phyloP scores from a whole-genome alignment of 306 rosid species.

The Albizia julibrissin region DNA sequence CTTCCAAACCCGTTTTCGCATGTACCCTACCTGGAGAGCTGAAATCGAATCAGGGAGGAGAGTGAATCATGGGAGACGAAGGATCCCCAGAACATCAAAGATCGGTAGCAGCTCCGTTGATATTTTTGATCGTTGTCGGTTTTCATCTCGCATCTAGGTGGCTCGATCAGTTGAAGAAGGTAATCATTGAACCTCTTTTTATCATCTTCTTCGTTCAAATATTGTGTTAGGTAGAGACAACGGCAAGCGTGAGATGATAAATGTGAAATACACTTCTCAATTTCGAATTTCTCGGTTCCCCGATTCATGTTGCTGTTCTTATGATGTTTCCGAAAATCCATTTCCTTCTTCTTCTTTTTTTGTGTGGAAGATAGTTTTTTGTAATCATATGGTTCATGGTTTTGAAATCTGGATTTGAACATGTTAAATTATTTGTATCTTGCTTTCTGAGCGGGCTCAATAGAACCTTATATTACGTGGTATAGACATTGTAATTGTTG shows the following conservation, averaged over 20 bases:
- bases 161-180: slow-evolving; percentile 63
- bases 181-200: slow-evolving; percentile 12
- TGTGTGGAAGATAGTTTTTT: background rate
- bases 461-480: background rate
- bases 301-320: background rate
- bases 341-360: background rate
- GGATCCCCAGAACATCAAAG: slow-evolving; percentile 42
- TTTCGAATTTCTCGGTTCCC: background rate
- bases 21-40: background rate
- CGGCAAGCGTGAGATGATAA: background rate
- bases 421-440: background rate
- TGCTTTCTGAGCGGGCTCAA: background rate
- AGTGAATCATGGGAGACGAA: slow-evolving; percentile 35
- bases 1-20: background rate
- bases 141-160: slow-evolving; percentile 62
- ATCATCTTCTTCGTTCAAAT: background rate
- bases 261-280: background rate
- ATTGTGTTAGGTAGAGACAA: background rate
- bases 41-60: background rate
- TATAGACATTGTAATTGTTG: background rate
- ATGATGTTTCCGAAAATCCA: background rate
- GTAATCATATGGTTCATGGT: background rate
- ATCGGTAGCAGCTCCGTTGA: slow-evolving; percentile 63
- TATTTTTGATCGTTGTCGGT: slow-evolving; percentile 54
- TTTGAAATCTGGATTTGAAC: background rate